phyloP scores from a whole-genome alignment of 495 filamentous ascomycete species.

The Trichoderma gamsii region DNA sequence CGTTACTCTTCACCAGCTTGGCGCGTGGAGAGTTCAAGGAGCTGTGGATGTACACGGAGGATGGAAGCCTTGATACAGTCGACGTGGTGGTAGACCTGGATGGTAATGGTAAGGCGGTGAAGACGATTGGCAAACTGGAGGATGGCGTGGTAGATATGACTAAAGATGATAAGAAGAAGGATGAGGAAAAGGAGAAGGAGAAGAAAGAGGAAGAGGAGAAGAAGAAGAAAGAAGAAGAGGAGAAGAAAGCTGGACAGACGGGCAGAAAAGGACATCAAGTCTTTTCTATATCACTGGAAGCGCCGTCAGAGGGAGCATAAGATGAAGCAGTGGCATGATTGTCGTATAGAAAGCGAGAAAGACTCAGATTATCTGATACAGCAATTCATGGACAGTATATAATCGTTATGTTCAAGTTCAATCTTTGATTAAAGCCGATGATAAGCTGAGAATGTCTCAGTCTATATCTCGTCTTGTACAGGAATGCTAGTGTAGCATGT shows the following conservation, averaged over 20 bases:
- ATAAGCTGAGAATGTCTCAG: too few species aligned
- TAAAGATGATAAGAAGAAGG: slow-evolving; percentile 24
- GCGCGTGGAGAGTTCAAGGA: slow-evolving; percentile 59
- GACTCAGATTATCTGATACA: background rate
- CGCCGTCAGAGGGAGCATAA: background rate
- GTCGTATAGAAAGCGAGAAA: background rate
- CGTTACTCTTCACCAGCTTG: slow-evolving; percentile 75
- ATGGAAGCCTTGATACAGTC: slow-evolving; percentile 43
- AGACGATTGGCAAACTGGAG: slow-evolving; percentile 13
- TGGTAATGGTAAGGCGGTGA: slow-evolving; percentile 27
- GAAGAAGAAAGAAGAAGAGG: background rate
- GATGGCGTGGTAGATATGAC: slow-evolving; percentile 14
- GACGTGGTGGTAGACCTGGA: slow-evolving; percentile 42
- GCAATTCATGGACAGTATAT: too few species aligned
- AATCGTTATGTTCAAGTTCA: too few species aligned
- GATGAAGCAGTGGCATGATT: background rate
- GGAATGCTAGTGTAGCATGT: background rate
- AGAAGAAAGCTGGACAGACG: slow-evolving; percentile 9
- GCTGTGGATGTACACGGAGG: slow-evolving; percentile 82
- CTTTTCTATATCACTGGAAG: slow-evolving; percentile 24
- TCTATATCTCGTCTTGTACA: too few species aligned
- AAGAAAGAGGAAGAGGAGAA: slow-evolving; percentile 9
- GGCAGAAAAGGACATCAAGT: slow-evolving; percentile 19
- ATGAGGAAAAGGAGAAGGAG: slow-evolving; percentile 13
- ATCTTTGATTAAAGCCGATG: too few species aligned